Evolutionary conservation across 2,329 filamentous ascomycete species (phyloP).

Genomic region (Epichloe brachyelytri): DNA sequence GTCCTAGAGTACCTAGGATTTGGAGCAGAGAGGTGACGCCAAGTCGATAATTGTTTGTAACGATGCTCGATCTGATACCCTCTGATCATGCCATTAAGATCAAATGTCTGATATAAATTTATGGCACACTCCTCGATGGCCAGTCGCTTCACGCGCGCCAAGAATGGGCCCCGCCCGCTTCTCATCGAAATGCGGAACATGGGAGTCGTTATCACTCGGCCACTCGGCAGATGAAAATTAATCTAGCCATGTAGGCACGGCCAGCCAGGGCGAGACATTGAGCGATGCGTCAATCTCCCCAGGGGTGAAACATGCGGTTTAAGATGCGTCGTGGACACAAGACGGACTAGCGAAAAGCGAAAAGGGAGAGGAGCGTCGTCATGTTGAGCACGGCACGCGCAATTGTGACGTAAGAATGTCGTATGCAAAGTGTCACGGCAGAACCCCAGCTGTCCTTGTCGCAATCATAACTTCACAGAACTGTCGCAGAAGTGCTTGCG

Average conservation of each 20-base stretch:
- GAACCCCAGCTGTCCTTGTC: too few relatives aligned
- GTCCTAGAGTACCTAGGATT: too few relatives aligned
- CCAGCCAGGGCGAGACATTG: neutral
- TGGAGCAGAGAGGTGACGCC: too few relatives aligned
- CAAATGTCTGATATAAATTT: too few relatives aligned
- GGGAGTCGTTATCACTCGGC: neutral
- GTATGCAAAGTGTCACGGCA: neutral
- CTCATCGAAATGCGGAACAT: too few relatives aligned
- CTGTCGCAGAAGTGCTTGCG: neutral
- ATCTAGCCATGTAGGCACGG: neutral
- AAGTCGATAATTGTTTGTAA: too few relatives aligned
- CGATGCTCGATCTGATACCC: too few relatives aligned
- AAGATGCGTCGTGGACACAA: neutral
- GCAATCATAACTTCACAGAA: neutral
- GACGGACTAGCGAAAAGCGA: neutral
- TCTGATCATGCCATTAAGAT: too few relatives aligned
- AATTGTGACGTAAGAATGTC: conserved; percentile 4
- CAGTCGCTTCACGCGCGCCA: too few relatives aligned
- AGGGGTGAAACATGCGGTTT: neutral
- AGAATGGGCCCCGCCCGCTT: too few relatives aligned
- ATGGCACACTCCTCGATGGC: too few relatives aligned
- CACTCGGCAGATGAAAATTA: neutral
- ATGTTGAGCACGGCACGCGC: neutral
- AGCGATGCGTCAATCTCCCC: too few relatives aligned
- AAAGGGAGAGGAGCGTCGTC: neutral